These are phyloP conservation scores for Lachnellula occidentalis DNA, from an alignment of 2,329 filamentous ascomycete species.

Conservation along the genomic window DNA sequence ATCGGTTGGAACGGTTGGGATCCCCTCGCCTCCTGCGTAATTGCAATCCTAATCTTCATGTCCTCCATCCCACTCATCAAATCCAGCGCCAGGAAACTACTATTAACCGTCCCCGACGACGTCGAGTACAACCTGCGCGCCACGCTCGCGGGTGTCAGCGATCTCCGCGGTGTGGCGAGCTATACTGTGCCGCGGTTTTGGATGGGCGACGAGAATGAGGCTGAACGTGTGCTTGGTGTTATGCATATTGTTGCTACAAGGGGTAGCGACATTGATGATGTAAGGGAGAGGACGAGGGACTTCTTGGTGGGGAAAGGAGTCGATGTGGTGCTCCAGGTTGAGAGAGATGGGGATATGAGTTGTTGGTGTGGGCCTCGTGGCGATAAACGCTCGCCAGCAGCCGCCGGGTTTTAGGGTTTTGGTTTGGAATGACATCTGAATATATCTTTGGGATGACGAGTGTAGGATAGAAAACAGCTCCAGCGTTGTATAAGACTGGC, in stretches of 20 bases:
- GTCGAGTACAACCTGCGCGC: conserved; percentile 86
- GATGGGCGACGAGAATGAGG: conserved; percentile 64
- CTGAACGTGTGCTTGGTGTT: conserved; percentile 64
- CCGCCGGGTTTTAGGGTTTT: not conserved
- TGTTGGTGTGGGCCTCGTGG: conserved; percentile 52
- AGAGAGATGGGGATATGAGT: conserved; percentile 68
- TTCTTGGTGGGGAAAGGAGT: conserved; percentile 69
- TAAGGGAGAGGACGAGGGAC: conserved; percentile 67
- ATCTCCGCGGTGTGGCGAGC: conserved; percentile 75
- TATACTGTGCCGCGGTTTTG: conserved; percentile 90
- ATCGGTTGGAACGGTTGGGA: conserved; percentile 93
- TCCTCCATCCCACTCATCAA: conserved; percentile 84
- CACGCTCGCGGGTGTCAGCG: conserved; percentile 74
- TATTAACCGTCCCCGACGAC: conserved; percentile 79
- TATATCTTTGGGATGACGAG: too few species aligned
- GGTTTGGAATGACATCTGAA: too few species aligned
- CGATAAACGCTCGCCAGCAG: not conserved
- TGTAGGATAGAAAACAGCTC: too few species aligned
- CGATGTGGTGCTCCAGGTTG: conserved; percentile 82
- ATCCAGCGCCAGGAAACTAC: conserved; percentile 73
- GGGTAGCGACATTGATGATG: conserved; percentile 72
- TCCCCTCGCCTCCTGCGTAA: conserved; percentile 87
- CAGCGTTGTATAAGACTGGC: too few species aligned
- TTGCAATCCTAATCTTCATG: conserved; percentile 88
- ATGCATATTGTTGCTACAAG: conserved; percentile 78